These are phyloP conservation scores for Lepraria neglecta DNA, from an alignment of 495 filamentous ascomycete species.

Conservation along the genomic window DNA sequence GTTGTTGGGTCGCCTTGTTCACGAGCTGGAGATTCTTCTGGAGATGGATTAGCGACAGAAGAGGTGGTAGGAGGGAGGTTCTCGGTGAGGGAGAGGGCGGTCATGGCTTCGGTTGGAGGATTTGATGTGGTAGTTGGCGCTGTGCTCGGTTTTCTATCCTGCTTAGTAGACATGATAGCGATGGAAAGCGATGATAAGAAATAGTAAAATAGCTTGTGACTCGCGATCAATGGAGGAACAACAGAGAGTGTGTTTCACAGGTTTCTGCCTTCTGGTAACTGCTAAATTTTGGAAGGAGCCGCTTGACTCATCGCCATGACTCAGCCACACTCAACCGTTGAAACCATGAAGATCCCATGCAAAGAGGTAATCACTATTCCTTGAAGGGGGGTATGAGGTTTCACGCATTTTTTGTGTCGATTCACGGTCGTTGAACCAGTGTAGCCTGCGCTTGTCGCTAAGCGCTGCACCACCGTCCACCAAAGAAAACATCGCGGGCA, in stretches of 20 bases:
- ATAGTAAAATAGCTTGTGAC: no score
- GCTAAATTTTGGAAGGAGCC: background rate
- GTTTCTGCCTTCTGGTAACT: no score
- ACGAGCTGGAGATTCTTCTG: no score
- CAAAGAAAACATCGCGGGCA: no score
- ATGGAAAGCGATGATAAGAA: no score
- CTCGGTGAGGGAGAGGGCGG: background rate
- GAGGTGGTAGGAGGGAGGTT: no score
- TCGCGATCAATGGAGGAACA: background rate
- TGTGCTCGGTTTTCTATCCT: background rate
- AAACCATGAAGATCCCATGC: background rate
- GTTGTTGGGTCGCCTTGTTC: conserved; percentile 12
- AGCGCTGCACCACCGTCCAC: no score
- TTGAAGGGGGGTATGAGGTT: background rate
- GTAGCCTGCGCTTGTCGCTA: no score
- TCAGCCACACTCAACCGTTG: background rate
- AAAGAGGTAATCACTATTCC: no score
- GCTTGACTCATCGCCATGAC: background rate
- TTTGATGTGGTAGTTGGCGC: background rate
- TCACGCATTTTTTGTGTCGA: no score
- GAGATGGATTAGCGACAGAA: no score
- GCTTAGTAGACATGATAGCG: no score
- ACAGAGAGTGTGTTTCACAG: background rate
- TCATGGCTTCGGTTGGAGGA: background rate
- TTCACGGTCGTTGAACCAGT: background rate